Evolutionary conservation across 2,329 filamentous ascomycete species (phyloP).

Genomic region (Ophiostoma sp.): DNA sequence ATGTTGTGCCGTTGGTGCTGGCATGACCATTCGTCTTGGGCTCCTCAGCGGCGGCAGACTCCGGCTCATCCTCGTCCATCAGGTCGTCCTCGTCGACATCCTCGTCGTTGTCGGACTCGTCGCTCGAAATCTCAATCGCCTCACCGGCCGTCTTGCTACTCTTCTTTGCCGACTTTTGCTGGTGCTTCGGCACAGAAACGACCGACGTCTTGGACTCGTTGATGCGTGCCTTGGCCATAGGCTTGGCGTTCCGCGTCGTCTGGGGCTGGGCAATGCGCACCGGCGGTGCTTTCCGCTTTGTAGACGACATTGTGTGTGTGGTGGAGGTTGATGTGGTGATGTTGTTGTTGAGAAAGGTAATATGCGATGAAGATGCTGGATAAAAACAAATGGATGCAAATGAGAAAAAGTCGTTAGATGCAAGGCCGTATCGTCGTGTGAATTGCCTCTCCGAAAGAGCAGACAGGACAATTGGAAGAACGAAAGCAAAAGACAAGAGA

Average conservation of each 20-base stretch:
- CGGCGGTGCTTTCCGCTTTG: constrained; percentile 59
- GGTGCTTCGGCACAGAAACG: constrained; percentile 36
- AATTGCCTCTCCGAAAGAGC: not conserved
- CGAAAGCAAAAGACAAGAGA: not conserved
- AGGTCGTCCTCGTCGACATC: constrained; percentile 32
- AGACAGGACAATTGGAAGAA: not conserved
- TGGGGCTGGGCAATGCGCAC: constrained; percentile 58
- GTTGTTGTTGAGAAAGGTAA: not conserved
- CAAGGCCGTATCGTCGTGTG: not conserved
- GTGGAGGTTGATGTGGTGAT: not conserved
- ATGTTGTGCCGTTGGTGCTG: not conserved
- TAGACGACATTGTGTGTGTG: constrained; percentile 48
- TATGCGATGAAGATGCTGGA: not conserved
- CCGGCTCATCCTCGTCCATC: constrained; percentile 14
- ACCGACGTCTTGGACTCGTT: constrained; percentile 61
- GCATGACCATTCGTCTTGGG: constrained; percentile 17
- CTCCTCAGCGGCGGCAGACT: not conserved
- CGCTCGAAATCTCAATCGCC: constrained; percentile 60
- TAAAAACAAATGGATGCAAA: not conserved
- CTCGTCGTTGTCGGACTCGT: constrained; percentile 36
- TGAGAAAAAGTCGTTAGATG: not conserved
- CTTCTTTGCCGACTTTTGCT: constrained; percentile 37
- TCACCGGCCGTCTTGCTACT: constrained; percentile 36
- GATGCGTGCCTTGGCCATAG: constrained; percentile 51
- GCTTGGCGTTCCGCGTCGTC: constrained; percentile 55